Conservation (phyloP, 2,329 filamentous ascomycete species). For the Tympanopsis confertula region DNA sequence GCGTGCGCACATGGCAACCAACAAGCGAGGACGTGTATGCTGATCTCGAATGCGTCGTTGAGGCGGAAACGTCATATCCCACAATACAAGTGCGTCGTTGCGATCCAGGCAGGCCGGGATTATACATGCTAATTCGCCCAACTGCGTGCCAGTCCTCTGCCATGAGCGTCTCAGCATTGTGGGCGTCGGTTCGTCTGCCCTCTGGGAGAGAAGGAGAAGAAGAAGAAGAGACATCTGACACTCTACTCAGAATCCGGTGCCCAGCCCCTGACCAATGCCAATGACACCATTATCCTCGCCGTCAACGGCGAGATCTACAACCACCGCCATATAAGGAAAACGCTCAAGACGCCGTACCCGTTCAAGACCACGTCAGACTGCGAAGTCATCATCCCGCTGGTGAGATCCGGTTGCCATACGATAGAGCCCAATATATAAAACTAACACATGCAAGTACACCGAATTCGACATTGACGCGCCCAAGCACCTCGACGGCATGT, state of each 20-base stretch:
- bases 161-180: constrained; percentile 98
- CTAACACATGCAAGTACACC: constrained; percentile 58
- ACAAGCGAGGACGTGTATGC: constrained; percentile 9
- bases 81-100: constrained; percentile 69
- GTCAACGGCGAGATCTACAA: constrained; percentile 99
- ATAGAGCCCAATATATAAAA: too few relatives aligned
- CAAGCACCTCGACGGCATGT: constrained; percentile 95
- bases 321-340: constrained; percentile 87
- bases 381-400: constrained; percentile 95
- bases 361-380: constrained; percentile 99
- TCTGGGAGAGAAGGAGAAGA: not conserved
- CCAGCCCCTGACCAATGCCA: constrained; percentile 86
- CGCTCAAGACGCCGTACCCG: constrained; percentile 70
- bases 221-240: constrained; percentile 9
- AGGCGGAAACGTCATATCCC: constrained; percentile 81
- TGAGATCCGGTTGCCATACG: too few relatives aligned
- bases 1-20: constrained; percentile 6
- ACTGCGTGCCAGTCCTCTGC: constrained; percentile 62
- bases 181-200: constrained; percentile 64
- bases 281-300: constrained; percentile 76
- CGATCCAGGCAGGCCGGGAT: too few relatives aligned
- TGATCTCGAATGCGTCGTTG: constrained; percentile 13
- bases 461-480: constrained; percentile 86
- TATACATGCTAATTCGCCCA: too few relatives aligned
- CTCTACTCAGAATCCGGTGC: constrained; percentile 68